These are phyloP conservation scores for Dactylellina haptotyla DNA, from an alignment of 2,329 filamentous ascomycete genomes.

Conservation along the genomic window DNA sequence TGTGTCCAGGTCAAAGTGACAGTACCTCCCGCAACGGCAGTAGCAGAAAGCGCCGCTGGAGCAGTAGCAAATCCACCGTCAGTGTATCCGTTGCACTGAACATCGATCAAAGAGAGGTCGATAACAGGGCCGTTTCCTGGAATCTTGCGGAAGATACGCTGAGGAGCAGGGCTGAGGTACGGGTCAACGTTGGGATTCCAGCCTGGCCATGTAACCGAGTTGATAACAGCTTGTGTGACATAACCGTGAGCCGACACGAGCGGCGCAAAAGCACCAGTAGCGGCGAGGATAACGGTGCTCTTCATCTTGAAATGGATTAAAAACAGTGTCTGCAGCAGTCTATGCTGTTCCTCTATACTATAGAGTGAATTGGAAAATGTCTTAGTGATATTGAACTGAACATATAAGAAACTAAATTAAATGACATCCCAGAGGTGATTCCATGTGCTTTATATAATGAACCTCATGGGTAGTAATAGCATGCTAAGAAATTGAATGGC, in stretches of 20 bases:
- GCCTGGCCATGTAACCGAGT: slow-evolving; percentile 60
- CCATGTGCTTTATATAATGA: background rate
- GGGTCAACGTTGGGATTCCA: slow-evolving; percentile 65
- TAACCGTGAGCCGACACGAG: slow-evolving; percentile 64
- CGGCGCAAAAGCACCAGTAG: slow-evolving; percentile 34
- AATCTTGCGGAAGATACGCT: slow-evolving; percentile 69
- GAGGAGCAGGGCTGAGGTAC: slow-evolving; percentile 62
- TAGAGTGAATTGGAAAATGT: background rate
- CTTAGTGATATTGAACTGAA: background rate
- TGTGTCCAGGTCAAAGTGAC: slow-evolving; percentile 69
- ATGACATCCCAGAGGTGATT: background rate
- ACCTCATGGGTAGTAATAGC: no score
- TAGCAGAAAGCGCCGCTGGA: slow-evolving; percentile 68
- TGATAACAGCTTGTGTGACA: slow-evolving; percentile 65
- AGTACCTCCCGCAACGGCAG: slow-evolving; percentile 67
- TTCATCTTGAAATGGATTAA: slow-evolving; percentile 23
- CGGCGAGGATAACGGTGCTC: slow-evolving; percentile 32
- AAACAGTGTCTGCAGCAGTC: background rate
- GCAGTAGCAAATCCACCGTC: slow-evolving; percentile 48
- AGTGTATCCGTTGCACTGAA: slow-evolving; percentile 67
- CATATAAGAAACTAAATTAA: slow-evolving; percentile 23
- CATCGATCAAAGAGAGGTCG: slow-evolving; percentile 66
- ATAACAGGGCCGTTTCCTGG: slow-evolving; percentile 70
- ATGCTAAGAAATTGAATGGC: no score
- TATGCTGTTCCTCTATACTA: background rate